Base-by-base conservation (phyloP, 371 early-diverging fungal species). In the Actinomortierella ambigua region DNA sequence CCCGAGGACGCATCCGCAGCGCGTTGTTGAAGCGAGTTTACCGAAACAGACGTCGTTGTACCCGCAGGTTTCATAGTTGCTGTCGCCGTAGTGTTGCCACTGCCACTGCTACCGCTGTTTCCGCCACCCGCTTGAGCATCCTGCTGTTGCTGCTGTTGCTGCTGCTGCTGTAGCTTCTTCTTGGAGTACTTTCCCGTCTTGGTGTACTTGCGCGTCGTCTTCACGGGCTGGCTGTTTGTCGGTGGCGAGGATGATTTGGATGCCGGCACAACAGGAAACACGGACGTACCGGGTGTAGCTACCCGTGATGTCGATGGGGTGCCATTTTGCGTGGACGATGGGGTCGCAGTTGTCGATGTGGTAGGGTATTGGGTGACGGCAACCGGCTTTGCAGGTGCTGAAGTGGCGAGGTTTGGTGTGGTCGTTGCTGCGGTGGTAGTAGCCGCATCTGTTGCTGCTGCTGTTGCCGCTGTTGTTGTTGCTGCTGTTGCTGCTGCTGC, bases 181-280 rank as follows among this genome's bases (percentile, higher is more conserved):
- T 88, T 88, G 3, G 86, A 85, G 41, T 88, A 88, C 57, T 83
- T 83, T 28, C 88, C 88, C 5, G 88, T 86, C 48, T 88, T 88
- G 44, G 78, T 81, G 55, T 88, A 88, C 62, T 81, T 81, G 15
- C 88, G 67, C 0, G 88, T 85, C 5, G 84, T 79, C 61, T 86
- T 86, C 23, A 57, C 17, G 29, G 53, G 43, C 1, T 51, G 58
- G 14, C 42, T 18, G 18, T 77, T 80, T 26, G 75, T 76, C 2
- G 65, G 60, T 5, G 23, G 28, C 46, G 59, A 13, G 5, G 58
- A 53, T 1, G 64, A 69, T 23, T 69, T 20, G 29, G 69, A 41
- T 53, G 65, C 49, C 46, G 63, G 44, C 44, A 51, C 24, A 55
- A 59, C 20, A 34, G 34, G 34, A 11, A 34, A 34, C 53, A 9